Percentiles rank a stretch among this genome's conserved stretches.
phyloP scores from a whole-genome alignment of 2,329 filamentous ascomycete genomes.

The Penicillium polonicum region DNA sequence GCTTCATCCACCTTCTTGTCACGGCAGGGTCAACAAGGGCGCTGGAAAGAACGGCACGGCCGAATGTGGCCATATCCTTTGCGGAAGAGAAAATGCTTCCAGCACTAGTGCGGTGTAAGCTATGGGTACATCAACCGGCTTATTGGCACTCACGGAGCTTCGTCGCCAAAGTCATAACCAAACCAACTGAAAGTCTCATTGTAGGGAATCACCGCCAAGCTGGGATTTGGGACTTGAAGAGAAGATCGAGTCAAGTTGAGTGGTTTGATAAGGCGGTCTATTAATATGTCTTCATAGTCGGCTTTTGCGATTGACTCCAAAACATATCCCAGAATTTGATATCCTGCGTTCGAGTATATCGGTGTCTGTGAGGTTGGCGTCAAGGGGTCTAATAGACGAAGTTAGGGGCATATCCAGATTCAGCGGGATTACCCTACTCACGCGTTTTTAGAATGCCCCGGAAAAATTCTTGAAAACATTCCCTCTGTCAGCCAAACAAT shows the following conservation, averaged over 20 bases:
- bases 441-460: constrained; percentile 31
- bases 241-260: constrained; percentile 40
- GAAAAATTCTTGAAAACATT: constrained; percentile 35
- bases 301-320: constrained; percentile 43
- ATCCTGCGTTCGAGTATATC: constrained; percentile 40
- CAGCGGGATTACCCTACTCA: not conserved
- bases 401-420: not conserved
- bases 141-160: constrained; percentile 38
- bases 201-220: constrained; percentile 39
- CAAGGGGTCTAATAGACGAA: constrained; percentile 23
- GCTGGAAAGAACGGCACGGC: constrained; percentile 45
- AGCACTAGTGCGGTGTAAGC: constrained; percentile 24
- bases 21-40: constrained; percentile 35
- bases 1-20: constrained; percentile 50
- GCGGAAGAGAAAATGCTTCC: constrained; percentile 49
- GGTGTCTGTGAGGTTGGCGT: constrained; percentile 33
- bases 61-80: constrained; percentile 45
- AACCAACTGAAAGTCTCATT: constrained; percentile 30
- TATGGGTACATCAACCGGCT: not conserved
- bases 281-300: constrained; percentile 36
- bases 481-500: not conserved
- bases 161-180: constrained; percentile 41
- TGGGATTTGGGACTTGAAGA: constrained; percentile 22
- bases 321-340: constrained; percentile 39
- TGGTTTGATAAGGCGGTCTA: constrained; percentile 39